A percentile compares a stretch with the other conserved stretches of the same genome.
Evolutionary conservation across 2,329 filamentous ascomycete genomes (phyloP).

Genomic region (Trichocomaceae sp.): DNA sequence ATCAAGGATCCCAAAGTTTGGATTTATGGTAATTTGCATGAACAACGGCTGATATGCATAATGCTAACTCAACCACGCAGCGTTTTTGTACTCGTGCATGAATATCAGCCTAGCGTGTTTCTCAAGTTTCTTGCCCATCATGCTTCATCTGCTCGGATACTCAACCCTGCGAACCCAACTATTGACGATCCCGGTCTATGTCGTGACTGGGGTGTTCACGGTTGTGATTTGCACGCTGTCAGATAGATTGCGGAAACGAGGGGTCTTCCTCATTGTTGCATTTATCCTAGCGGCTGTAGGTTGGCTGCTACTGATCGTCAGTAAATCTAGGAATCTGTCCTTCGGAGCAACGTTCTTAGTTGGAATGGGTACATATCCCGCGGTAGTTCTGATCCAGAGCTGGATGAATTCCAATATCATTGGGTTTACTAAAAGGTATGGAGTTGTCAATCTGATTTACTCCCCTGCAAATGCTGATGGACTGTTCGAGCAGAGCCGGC

Average conservation of each 20-base stretch:
- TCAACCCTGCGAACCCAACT: background rate
- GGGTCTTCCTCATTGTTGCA: background rate
- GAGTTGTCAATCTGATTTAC: background rate
- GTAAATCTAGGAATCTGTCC: background rate
- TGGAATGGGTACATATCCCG: background rate
- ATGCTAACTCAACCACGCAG: background rate
- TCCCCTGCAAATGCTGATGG: background rate
- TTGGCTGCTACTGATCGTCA: background rate
- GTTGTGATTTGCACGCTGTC: background rate
- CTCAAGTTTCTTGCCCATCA: slow-evolving; percentile 1
- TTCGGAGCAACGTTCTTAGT: background rate
- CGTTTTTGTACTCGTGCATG: background rate
- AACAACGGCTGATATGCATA: too few species aligned
- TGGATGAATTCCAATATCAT: slow-evolving; percentile 6
- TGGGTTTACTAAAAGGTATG: slow-evolving; percentile 5
- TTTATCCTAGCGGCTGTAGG: background rate
- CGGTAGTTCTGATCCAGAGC: slow-evolving; percentile 2
- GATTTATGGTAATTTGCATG: background rate
- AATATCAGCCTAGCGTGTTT: slow-evolving; percentile 1
- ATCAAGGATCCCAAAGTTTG: slow-evolving; percentile 2
- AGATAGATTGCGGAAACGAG: background rate
- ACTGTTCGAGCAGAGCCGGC: background rate
- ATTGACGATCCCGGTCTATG: background rate
- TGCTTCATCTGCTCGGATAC: background rate
- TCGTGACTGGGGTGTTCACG: background rate